Base-by-base conservation (phyloP, 1,139 yeast species). In the Diutina rugosa region DNA sequence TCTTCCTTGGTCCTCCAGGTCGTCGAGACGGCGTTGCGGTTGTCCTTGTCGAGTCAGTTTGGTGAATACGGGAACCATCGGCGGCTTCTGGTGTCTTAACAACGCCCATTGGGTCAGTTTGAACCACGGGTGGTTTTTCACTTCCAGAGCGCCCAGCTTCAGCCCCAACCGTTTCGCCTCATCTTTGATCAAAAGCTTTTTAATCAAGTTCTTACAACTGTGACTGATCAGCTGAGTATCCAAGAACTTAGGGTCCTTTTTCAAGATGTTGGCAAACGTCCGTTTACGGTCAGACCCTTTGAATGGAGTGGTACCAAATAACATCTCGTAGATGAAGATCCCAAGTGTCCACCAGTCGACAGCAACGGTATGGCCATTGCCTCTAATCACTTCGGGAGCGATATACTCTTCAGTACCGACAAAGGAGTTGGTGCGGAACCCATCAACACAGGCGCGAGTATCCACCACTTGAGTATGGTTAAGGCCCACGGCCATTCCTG, bases 261-360 rank as follows among this genome's bases (percentile, higher is more conserved):
- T 90, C 65, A 93, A 73, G 57, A 93, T 83, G 63, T 90, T 90
- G 51, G 95, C 85, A 70, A 93, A 93, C 0, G 99, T 93, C 63
- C 84, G 84, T 65, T 90, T 90, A 55, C 98, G 79, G 62, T 85
- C 90, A 54, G 81, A 76, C 6, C 99, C 99, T 70, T 93, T 93
- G 72, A 93, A 93, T 0, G 99, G 99, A 0, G 99, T 93, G 9
- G 90, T 87, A 1, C 98, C 98, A 68, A 83, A 90, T 48, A 93
- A 73, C 99, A 93, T 93, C 67, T 93, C 99, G 68, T 83, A 93
- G 30, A 90, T 76, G 63, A 93, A 78, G 46, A 93, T 90, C 1
- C 99, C 99, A 60, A 93, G 74, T 0, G 99, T 93, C 99, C 99
- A 93, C 99, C 99, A 93, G 69, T 93, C 99, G 18, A 93, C 99